Conservation (phyloP, 1,284 basidiomycete genomes). For the Leccinum griseonigrum region DNA sequence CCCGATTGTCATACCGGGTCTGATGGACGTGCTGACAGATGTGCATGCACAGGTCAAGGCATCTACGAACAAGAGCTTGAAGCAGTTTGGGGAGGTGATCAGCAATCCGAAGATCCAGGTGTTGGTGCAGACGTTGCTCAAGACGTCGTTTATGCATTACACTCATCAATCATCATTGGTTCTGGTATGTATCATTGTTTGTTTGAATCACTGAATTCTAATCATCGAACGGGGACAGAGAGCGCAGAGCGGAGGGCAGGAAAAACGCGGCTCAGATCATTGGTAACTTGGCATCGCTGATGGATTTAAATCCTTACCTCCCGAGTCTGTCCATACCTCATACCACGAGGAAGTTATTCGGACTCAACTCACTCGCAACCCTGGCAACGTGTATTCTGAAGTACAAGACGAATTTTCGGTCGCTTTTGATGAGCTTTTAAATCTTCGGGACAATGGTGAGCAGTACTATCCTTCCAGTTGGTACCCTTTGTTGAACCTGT, state of each 20-base stretch:
- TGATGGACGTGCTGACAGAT: slow-evolving; percentile 95
- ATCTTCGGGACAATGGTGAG: slow-evolving; percentile 17
- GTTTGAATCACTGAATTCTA: slow-evolving; percentile 47
- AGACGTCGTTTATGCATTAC: slow-evolving; percentile 97
- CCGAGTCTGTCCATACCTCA: slow-evolving; percentile 51
- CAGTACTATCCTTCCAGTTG: background rate
- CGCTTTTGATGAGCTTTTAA: slow-evolving; percentile 28
- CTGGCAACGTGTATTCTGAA: slow-evolving; percentile 24
- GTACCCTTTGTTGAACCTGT: background rate
- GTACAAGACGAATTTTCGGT: slow-evolving; percentile 33
- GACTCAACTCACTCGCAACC: slow-evolving; percentile 32
- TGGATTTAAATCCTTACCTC: slow-evolving; percentile 93
- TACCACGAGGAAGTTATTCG: slow-evolving; percentile 29
- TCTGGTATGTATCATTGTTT: slow-evolving; percentile 52
- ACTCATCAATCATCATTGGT: slow-evolving; percentile 99
- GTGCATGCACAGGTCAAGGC: slow-evolving; percentile 95
- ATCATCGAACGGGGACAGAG: slow-evolving; percentile 92
- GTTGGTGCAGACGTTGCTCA: slow-evolving; percentile 89
- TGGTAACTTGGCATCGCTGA: slow-evolving; percentile 92
- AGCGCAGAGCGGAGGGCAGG: slow-evolving; percentile 92
- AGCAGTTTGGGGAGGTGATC: slow-evolving; percentile 97
- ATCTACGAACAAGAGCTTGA: slow-evolving; percentile 93
- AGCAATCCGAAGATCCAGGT: slow-evolving; percentile 94
- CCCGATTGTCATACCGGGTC: slow-evolving; percentile 93
- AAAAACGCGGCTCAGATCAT: slow-evolving; percentile 97